Evolutionary conservation across 805 yeast species (phyloP), one percentile per base, ranked within the genome.

Genomic region (Suhomyces tanzawaensis): DNA sequence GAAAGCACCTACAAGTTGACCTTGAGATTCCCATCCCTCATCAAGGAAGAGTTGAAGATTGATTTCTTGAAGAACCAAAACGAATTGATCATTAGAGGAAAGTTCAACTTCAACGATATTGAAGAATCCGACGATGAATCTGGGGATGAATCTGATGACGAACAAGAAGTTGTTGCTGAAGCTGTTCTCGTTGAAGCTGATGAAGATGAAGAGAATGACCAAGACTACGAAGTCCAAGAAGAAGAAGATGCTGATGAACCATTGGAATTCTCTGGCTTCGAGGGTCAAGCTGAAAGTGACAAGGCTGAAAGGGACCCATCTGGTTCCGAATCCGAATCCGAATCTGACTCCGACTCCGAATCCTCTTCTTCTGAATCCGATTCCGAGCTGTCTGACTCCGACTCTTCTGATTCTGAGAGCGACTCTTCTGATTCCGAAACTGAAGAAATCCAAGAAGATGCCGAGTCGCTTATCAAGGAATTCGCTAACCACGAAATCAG

Each of bases 361-460:
- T 39, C 46, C 7, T 39, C 44, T 14, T 37, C 47, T 2, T 41
- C 47, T 13, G 50, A 47, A 3, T 42, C 51, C n/a, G 44, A 38
- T 9, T 39, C 46, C 7, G 43, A 37, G 17, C n/a, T n/a, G n/a
- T 46, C 51, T 7, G 46, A 41, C 24, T 43, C 57, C 14, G 45
- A 44, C 30, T 45, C 51, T 9, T 41, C 48, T 7, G 38, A 32
- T 4, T 53, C 60, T 15, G 45, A 41, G 7, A 29, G 36, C 13
- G 47, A 40, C 19, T 39, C 44, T n/a, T 36, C 42, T 5, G 51
- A 50, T 16, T 47, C 43, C 11, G 56, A 49, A 28, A 72, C 66
- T 18, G 70, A 64, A 49, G 73, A 68, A 49, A 48, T 69, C 16
- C 46, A 51, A 46, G 73, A 69, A 46, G 74, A 69, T 33, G 64